Percentiles rank a stretch among this genome's conserved stretches.
phyloP scores from a whole-genome alignment of 805 yeast species.

The Jamesozyma gamospora region DNA sequence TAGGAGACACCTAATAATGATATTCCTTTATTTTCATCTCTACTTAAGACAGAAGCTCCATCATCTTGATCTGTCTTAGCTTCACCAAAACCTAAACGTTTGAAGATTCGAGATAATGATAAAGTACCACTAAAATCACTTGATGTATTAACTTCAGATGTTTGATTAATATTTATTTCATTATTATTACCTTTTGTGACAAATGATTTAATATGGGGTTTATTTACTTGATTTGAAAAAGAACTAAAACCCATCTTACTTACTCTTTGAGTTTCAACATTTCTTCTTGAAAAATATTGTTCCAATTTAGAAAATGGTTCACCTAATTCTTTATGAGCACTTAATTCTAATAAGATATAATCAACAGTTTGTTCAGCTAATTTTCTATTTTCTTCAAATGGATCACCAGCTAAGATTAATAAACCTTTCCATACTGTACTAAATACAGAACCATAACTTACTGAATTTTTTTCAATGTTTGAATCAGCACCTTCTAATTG shows the following conservation, averaged over 20 bases:
- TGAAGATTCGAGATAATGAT: constrained; percentile 25
- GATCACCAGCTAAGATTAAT: constrained; percentile 74
- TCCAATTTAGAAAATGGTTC: constrained; percentile 60
- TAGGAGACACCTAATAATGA: constrained; percentile 23
- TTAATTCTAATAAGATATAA: constrained; percentile 50
- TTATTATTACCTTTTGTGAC: constrained; percentile 1
- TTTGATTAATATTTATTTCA: background rate
- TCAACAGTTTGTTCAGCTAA: constrained; percentile 71
- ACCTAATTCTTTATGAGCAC: constrained; percentile 44
- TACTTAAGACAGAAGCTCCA: constrained; percentile 16
- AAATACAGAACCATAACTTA: constrained; percentile 81
- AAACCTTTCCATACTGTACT: constrained; percentile 82
- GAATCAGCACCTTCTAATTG: constrained; percentile 36
- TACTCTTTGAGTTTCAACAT: constrained; percentile 13
- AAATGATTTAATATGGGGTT: constrained; percentile 8
- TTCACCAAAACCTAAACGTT: constrained; percentile 20
- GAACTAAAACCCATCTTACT: constrained; percentile 4
- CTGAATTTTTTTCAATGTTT: constrained; percentile 42
- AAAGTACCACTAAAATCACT: background rate
- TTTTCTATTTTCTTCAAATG: constrained; percentile 68
- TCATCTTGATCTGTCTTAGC: constrained; percentile 5
- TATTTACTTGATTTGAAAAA: constrained; percentile 1
- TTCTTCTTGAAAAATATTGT: constrained; percentile 46
- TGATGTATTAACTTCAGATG: background rate
- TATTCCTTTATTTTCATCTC: constrained; percentile 16